Base-by-base conservation (phyloP, 2,329 filamentous ascomycete species). In the Sclerotinia subarctica region DNA sequence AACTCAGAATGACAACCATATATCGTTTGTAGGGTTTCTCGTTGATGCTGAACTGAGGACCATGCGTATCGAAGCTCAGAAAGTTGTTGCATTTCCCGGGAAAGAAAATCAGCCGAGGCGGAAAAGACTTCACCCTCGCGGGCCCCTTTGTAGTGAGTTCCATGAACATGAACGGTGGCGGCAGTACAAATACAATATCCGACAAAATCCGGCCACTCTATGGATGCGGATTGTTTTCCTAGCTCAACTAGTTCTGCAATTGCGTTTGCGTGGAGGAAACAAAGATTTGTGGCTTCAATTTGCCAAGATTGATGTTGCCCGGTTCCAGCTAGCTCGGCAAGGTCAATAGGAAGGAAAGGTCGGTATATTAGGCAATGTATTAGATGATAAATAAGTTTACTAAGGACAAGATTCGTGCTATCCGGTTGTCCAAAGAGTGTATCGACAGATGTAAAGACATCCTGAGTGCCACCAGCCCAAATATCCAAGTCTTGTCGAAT, bases 231-330 rank as follows among this genome's bases (percentile, higher is more conserved):
- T 72, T 90, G 90, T 68, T 64, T 72, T 71, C 91, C 91, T 21
- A 94, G 85, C 76, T 94, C 90, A 5, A 93, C 89, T 3, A 96
- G 81, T 75, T 96, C 92, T 1, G 91, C 88, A 64, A 96, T 94
- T 6, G 92, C 92, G 75, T 96, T 96, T 7, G 93, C 92, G 72
- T 96, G 93, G 24, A 94, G 81, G 77, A 89, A 95, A 78, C 93
- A 96, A 76, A 94, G 84, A 74, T 95, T 94, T 0, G 92, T 96
- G 0, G 93, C 92, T 77, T 96, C 92, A 59, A 96, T 94, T 76
- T 96, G 93, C 93, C 93, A 96, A 38, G 91, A 94, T 76, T 96
- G 92, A 73, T 96, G 91, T 74, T 96, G 92, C 1, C 91, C 91
- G 0, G 86, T 90, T 19, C 91, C 90, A 17, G 91, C 87, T 8